phyloP scores from a whole-genome alignment of 75 land plant genomes.

The Cryptomeria japonica region DNA sequence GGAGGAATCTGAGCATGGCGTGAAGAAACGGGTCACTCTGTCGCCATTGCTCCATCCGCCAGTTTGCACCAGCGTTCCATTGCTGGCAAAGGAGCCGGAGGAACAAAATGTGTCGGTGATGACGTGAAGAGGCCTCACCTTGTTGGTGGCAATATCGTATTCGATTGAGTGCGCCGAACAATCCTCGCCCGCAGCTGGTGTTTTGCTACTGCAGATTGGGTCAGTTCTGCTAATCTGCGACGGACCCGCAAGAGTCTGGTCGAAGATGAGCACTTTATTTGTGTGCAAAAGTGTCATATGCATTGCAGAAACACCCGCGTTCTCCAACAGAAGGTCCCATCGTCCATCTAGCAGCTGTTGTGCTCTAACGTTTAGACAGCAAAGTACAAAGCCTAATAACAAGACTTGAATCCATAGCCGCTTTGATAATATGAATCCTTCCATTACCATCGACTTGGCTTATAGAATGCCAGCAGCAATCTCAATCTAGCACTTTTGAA shows the following conservation, averaged over 20 bases:
- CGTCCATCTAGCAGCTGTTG: not conserved
- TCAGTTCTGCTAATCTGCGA: constrained; percentile 11
- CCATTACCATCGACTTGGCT: not conserved
- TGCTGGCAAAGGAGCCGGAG: constrained; percentile 18
- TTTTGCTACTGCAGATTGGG: not conserved
- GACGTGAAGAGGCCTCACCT: not conserved
- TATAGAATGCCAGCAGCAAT: not conserved
- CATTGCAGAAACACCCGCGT: constrained; percentile 64
- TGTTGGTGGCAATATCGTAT: constrained; percentile 13
- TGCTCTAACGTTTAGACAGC: not conserved
- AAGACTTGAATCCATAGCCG: not conserved
- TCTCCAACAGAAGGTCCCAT: constrained; percentile 43
- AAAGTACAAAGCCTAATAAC: not conserved
- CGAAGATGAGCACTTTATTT: constrained; percentile 58
- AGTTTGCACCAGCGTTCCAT: constrained; percentile 33
- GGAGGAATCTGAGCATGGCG: constrained; percentile 24
- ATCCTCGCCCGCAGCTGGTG: not conserved
- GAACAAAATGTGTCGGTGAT: constrained; percentile 43
- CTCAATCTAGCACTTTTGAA: no score
- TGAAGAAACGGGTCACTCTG: constrained; percentile 29
- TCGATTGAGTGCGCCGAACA: constrained; percentile 46
- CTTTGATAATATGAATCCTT: not conserved
- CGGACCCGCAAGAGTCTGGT: constrained; percentile 45
- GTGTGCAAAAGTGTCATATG: constrained; percentile 51
- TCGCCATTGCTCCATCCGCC: constrained; percentile 56